Conservation (phyloP, 225 moss, liverwort and hornwort genomes). For the Sphagnum tenellum region DNA sequence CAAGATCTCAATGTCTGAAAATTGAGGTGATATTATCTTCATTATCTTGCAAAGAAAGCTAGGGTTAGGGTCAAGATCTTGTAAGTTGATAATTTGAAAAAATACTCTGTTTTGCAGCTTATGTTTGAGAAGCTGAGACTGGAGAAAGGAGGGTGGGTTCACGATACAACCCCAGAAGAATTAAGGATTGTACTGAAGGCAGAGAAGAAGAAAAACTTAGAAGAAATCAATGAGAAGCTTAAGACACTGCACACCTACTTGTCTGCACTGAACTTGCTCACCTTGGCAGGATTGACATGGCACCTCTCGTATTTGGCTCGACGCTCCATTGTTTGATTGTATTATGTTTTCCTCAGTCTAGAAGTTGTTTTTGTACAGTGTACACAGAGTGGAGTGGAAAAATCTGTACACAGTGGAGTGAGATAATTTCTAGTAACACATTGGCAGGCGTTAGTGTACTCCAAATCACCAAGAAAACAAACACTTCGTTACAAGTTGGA, state of each 20-base stretch:
- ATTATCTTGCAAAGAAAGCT: too few species aligned
- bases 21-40: too few species aligned
- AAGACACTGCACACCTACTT: slow-evolving; percentile 48
- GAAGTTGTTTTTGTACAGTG: too few species aligned
- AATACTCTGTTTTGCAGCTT: slow-evolving; percentile 22
- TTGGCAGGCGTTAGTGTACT: too few species aligned
- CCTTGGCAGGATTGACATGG: slow-evolving; percentile 60
- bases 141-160: slow-evolving; percentile 68
- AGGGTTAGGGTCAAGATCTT: too few species aligned
- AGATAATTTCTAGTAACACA: too few species aligned
- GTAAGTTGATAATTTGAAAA: too few species aligned
- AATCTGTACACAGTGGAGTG: too few species aligned
- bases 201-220: slow-evolving; percentile 27
- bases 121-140: slow-evolving; percentile 85
- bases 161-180: slow-evolving; percentile 19
- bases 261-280: slow-evolving; percentile 57
- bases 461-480: too few species aligned
- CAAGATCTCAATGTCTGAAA: too few species aligned
- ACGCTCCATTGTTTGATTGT: slow-evolving; percentile 31
- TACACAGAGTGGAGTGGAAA: too few species aligned
- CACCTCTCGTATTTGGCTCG: slow-evolving; percentile 75
- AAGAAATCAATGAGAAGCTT: slow-evolving; percentile 28
- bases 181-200: slow-evolving; percentile 20
- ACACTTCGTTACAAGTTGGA: too few species aligned
- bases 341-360: background rate